Base-by-base conservation (phyloP, 495 filamentous ascomycete species). In the Penicillium desertorum region DNA sequence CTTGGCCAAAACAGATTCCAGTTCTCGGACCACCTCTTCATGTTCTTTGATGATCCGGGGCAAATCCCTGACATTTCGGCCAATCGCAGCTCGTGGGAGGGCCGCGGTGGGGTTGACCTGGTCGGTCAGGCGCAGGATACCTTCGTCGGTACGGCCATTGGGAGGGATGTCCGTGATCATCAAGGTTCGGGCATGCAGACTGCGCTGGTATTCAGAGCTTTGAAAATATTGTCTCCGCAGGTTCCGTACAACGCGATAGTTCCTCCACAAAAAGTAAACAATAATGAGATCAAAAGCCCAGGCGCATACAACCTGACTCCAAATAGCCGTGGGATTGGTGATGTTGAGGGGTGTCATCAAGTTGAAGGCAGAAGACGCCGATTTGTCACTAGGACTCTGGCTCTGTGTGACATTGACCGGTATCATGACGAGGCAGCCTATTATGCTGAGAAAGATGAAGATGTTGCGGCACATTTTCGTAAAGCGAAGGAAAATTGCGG, bases 401-500 rank as follows among this genome's bases (percentile, higher is more conserved):
- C 79, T 83, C 34, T 83, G 72, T 0, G 81, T 76, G 47, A 91
- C 70, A 64, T 96, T 94, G 62, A 95, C 74, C 4, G 94, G 95
- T 54, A 98, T 89, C 68, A 98, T 77, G 53, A 98, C 81, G 32
- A 76, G 72, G 63, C 88, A 91, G 4, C 90, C 91, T 29, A 96
- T 70, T 20, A 96, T 64, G 48, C 85, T 81, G 63, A 96, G 73
- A 32, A 82, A 64, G 50, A 88, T 74, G 63, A 98, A 94, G 32
- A 98, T 87, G 63, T 95, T 92, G 47, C 94, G 87, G 68, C 90
- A 93, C 93, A 98, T 96, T 49, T 83, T 80, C 46, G 86, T 86
- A 68, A 97, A 91, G 19, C 95, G 84, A 59, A 98, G 71, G 69
- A 98, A 98, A 45, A 98, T 78, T 3, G 86, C 85, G 46, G 92